Evolutionary conservation across 345 rosid genomes (phyloP).

Genomic region (Pugionium dolabratum): DNA sequence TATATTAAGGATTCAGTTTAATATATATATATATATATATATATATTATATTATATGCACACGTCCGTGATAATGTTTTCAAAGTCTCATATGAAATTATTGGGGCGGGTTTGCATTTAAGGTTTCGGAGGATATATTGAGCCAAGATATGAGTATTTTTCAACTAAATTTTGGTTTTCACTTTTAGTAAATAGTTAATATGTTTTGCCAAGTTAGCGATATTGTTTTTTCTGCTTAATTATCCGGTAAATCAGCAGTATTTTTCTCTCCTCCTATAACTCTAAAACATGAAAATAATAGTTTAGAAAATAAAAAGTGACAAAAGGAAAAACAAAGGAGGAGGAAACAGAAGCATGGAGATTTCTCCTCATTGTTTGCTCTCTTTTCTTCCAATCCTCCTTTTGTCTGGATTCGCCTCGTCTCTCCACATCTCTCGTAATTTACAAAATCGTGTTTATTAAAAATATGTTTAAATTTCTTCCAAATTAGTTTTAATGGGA

Average conservation of each 20-base stretch:
- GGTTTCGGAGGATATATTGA: too few species aligned
- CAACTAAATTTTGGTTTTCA: background rate
- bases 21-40: too few species aligned
- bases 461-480: background rate
- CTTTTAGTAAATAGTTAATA: slow-evolving; percentile 9
- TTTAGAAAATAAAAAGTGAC: slow-evolving; percentile 28
- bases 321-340: slow-evolving; percentile 17
- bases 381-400: slow-evolving; percentile 41
- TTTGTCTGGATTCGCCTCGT: slow-evolving; percentile 36
- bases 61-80: too few species aligned
- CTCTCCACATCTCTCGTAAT: slow-evolving; percentile 48
- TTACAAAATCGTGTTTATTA: background rate
- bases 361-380: slow-evolving; percentile 34
- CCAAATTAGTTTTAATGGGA: too few species aligned
- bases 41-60: too few species aligned
- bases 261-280: slow-evolving; percentile 42
- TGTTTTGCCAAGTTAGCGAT: slow-evolving; percentile 16
- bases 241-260: slow-evolving; percentile 32
- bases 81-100: too few species aligned
- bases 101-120: too few species aligned
- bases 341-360: slow-evolving; percentile 42
- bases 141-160: too few species aligned
- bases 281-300: background rate
- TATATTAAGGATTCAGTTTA: too few species aligned
- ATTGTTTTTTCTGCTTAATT: slow-evolving; percentile 9